Base-by-base conservation (phyloP, 805 yeast species). In the Wickerhamiella bombiphila region DNA sequence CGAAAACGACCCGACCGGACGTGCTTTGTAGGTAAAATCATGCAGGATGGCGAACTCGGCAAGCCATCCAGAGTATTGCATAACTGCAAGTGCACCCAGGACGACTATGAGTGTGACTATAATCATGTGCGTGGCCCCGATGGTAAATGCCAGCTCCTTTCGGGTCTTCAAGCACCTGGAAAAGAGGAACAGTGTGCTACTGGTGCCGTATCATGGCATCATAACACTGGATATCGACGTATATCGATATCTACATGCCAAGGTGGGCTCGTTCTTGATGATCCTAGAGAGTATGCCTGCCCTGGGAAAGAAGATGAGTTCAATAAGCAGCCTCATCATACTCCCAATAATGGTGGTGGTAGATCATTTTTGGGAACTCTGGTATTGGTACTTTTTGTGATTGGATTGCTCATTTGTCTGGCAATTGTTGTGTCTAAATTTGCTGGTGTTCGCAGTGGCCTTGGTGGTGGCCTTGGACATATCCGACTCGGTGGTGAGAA, bases 31-130 rank as follows among this genome's bases (percentile, higher is more conserved):
- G 60, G 60, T 26, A 47, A 49, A 36, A 31, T 32, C 15, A 41
- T 38, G 21, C 31, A 29, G 9, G 22, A 21, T 9, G 70, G 65
- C 39, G 70, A 70, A 38, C 73, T 78, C 33, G 63, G 80, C 30
- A 54, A 61, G 20, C 85, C 80, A 1, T 70, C 65, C 51, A 68
- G 66, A 45, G 63, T 69, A 9, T 54, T 69, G 8, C 64, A 72
- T 42, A 76, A 80, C 55, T 91, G 98, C 61, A 54, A 77, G 1
- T 91, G 98, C 61, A 68, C 91, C 0, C 70, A 94, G 57, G 69
- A 70, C 37, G 98, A 88, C 52, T 91, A 64, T 53, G 98, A 91
- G 58, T 91, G 98, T 68, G 98, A 91, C 56, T 82, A 75, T 63
- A 86, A 86, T 58, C 86, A 66, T 56, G 70, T 59, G 40, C 67